phyloP scores from a whole-genome alignment of 768 basidiomycete species.

The Hygrophorus pudorinus region DNA sequence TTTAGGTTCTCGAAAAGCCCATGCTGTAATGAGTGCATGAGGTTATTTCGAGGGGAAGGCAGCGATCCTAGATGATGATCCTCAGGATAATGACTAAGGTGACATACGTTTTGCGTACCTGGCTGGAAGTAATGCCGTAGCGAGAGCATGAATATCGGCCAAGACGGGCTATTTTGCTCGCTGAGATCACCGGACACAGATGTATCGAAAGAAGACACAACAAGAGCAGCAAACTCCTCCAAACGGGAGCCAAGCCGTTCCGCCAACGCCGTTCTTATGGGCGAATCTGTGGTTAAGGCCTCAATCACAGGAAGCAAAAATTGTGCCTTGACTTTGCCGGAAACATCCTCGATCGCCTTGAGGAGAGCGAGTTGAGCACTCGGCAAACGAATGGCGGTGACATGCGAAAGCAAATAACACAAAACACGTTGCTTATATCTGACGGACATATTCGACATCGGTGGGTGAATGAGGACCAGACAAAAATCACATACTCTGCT shows the following conservation, averaged over 20 bases:
- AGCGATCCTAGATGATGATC: constrained; percentile 25
- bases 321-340: constrained; percentile 36
- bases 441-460: constrained; percentile 4
- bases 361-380: constrained; percentile 47
- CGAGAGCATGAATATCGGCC: constrained; percentile 39
- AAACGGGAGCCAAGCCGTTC: constrained; percentile 1
- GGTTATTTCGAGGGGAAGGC: constrained; percentile 26
- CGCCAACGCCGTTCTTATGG: background rate
- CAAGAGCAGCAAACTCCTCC: constrained; percentile 28
- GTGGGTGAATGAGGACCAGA: background rate
- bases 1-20: constrained; percentile 48
- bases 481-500: constrained; percentile 31
- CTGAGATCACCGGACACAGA: constrained; percentile 37
- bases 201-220: constrained; percentile 44
- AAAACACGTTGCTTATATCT: constrained; percentile 67
- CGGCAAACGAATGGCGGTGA: constrained; percentile 43
- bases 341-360: constrained; percentile 30
- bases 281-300: constrained; percentile 17
- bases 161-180: constrained; percentile 29
- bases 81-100: background rate
- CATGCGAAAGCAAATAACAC: constrained; percentile 75
- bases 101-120: constrained; percentile 26
- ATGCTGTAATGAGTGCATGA: constrained; percentile 36
- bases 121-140: constrained; percentile 35
- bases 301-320: constrained; percentile 53